Evolutionary conservation across 129 eudicot species (phyloP).

Genomic region (Calendula officinalis): DNA sequence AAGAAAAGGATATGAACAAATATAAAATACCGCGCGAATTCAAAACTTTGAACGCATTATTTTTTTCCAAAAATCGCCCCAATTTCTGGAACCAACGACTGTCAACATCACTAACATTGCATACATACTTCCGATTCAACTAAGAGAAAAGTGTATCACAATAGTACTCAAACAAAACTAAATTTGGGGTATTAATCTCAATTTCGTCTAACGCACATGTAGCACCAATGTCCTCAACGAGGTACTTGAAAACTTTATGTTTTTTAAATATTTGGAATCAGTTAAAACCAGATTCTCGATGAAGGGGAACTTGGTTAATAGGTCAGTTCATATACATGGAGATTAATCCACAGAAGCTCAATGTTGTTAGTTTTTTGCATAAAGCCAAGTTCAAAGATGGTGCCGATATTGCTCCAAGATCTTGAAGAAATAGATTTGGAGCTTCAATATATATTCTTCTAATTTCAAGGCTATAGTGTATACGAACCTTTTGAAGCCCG

Average conservation of each 20-base stretch:
- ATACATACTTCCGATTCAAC: no score
- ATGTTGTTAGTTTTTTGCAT: neutral
- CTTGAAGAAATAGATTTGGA: neutral
- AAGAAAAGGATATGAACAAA: neutral
- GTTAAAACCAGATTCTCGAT: neutral
- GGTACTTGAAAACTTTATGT: neutral
- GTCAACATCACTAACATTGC: neutral
- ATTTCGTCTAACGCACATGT: neutral
- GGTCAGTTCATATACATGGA: neutral
- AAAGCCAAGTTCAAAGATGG: neutral
- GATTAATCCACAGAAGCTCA: neutral
- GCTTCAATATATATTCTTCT: neutral
- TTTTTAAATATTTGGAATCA: neutral
- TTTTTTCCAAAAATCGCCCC: neutral
- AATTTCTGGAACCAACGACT: neutral
- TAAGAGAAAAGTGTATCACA: no score
- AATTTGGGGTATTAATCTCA: neutral
- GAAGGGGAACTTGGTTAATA: neutral
- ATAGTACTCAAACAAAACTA: neutral
- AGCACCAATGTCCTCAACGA: neutral
- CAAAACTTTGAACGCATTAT: neutral
- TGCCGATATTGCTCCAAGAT: neutral
- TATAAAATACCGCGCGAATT: neutral
- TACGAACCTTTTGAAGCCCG: neutral
- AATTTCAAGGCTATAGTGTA: neutral